A percentile compares a stretch with the other conserved stretches of the same genome.
Evolutionary conservation across 2,329 filamentous ascomycete species (phyloP).

Genomic region (Colletotrichum australisinense): DNA sequence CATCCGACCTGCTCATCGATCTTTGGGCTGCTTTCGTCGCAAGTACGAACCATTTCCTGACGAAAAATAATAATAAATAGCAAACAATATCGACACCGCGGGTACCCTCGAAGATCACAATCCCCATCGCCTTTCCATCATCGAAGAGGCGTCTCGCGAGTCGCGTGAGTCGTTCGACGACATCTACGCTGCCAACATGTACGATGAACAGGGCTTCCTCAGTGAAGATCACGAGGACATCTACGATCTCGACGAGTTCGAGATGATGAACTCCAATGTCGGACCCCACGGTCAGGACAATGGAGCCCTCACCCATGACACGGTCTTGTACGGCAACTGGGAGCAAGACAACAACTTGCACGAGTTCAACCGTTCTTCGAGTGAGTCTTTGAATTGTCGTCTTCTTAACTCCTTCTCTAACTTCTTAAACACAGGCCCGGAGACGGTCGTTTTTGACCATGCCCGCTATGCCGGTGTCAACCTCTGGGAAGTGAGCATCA

Average conservation of each 20-base stretch:
- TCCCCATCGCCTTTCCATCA: slow-evolving; percentile 32
- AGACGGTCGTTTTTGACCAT: slow-evolving; percentile 11
- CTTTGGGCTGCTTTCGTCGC: too few relatives aligned
- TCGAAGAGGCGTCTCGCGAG: slow-evolving; percentile 27
- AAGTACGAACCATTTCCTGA: background rate
- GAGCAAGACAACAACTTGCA: slow-evolving; percentile 33
- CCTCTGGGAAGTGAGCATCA: background rate
- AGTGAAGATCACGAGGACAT: background rate
- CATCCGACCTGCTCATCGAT: background rate
- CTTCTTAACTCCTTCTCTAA: background rate
- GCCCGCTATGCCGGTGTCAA: background rate
- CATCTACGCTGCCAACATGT: background rate
- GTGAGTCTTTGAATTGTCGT: background rate
- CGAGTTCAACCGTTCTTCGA: slow-evolving; percentile 18
- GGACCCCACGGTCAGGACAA: slow-evolving; percentile 2
- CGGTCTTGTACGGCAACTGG: slow-evolving; percentile 31
- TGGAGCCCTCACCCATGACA: background rate
- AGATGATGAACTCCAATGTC: slow-evolving; percentile 23
- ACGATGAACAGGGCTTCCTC: background rate
- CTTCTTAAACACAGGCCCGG: slow-evolving; percentile 8
- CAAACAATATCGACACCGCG: background rate
- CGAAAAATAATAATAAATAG: background rate
- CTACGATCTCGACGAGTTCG: background rate
- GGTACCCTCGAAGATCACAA: slow-evolving; percentile 5
- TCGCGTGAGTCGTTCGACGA: background rate